These are phyloP conservation scores for Teratosphaeria pseudoeucalypti DNA, from an alignment of 2,329 filamentous ascomycete species.

Conservation along the genomic window DNA sequence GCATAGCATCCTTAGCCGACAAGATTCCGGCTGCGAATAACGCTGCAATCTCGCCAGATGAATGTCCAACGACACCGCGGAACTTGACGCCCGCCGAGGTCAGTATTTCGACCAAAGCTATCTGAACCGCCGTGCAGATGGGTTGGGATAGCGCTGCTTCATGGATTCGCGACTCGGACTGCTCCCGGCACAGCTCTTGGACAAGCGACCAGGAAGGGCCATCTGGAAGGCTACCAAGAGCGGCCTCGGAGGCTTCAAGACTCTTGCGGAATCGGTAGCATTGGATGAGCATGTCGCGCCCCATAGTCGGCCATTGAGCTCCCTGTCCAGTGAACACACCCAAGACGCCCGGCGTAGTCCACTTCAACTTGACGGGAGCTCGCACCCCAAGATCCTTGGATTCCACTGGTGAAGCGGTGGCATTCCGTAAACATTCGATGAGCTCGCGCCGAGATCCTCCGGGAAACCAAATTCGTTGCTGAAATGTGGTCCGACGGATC, in stretches of 20 bases:
- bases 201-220: not conserved
- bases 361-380: not conserved
- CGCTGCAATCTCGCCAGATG: conserved; percentile 24
- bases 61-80: conserved; percentile 22
- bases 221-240: not conserved
- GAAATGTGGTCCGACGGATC: not conserved
- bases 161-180: conserved; percentile 2
- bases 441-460: not conserved
- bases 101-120: conserved; percentile 39
- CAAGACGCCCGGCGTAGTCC: not conserved
- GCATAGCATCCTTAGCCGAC: conserved; percentile 6
- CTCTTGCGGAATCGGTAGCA: not conserved
- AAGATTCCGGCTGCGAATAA: conserved; percentile 21
- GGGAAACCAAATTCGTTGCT: not conserved
- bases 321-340: conserved; percentile 3
- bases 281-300: not conserved
- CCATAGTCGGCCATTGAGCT: conserved; percentile 1
- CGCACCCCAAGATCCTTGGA: not conserved
- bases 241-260: not conserved
- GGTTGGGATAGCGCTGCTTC: conserved; percentile 38
- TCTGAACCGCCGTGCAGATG: conserved; percentile 45
- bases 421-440: not conserved
- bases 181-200: conserved; percentile 8
- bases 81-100: conserved; percentile 11
- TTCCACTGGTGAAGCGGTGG: not conserved